Evolutionary conservation across 225 moss, liverwort and hornwort species (phyloP).

Genomic region (Pleurozium schreberi): DNA sequence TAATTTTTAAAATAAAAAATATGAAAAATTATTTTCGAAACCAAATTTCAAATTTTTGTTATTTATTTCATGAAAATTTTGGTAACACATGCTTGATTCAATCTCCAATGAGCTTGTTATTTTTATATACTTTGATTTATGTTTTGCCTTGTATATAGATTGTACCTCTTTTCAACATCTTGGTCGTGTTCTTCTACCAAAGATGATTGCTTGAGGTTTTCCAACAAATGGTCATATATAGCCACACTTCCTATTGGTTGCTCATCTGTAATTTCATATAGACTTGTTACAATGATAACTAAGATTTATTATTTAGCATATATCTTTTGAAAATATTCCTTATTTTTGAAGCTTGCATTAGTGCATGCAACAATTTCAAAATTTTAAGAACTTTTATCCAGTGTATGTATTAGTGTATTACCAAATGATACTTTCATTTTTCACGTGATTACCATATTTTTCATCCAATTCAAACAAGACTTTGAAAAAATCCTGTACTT

Average conservation of each 20-base stretch:
- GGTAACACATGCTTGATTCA: accelerated
- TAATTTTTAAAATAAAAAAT: no score
- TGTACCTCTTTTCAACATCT: slow-evolving; percentile 1
- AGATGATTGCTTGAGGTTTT: neutral
- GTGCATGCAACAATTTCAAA: neutral
- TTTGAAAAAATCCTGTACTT: no score
- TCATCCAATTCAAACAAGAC: no score
- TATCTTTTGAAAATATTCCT: neutral
- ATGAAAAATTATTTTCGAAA: no score
- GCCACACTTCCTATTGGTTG: neutral
- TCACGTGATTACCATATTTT: no score
- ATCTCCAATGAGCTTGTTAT: no score
- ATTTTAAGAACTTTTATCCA: no score
- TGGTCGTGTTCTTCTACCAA: neutral
- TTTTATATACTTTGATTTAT: neutral
- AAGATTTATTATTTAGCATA: no score
- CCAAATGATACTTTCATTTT: no score
- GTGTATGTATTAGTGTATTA: no score
- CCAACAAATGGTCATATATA: neutral
- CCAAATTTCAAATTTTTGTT: no score
- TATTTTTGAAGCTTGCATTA: neutral
- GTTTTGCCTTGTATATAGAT: neutral
- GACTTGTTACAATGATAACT: neutral
- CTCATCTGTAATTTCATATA: neutral
- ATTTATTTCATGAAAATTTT: neutral